phyloP scores from a whole-genome alignment of 805 yeast species.

The Spathaspora hagerdaliae region DNA sequence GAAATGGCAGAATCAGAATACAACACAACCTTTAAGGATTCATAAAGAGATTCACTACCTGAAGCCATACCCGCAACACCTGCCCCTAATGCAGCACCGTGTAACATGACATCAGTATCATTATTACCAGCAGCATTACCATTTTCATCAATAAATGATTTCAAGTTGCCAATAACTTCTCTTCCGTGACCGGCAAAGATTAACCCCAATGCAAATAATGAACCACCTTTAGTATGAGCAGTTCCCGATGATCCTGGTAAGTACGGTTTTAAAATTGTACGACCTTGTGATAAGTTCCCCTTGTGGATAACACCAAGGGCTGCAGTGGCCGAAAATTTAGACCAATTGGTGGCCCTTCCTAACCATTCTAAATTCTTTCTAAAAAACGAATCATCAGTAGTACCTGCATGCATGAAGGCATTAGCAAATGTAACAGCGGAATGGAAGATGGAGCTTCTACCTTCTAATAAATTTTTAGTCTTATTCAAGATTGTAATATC shows the following conservation, averaged over 20 bases:
- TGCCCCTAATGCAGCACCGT: constrained; percentile 92
- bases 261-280: constrained; percentile 81
- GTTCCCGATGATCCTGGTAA: constrained; percentile 79
- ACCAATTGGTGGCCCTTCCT: constrained; percentile 97
- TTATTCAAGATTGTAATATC: constrained; percentile 79
- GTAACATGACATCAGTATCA: constrained; percentile 78
- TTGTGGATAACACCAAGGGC: constrained; percentile 96
- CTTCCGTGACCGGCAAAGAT: constrained; percentile 95
- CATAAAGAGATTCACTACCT: constrained; percentile 67
- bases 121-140: constrained; percentile 63
- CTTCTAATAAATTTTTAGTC: constrained; percentile 78
- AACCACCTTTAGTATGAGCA: constrained; percentile 92
- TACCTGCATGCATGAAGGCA: constrained; percentile 94
- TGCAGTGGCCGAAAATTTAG: constrained; percentile 95
- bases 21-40: constrained; percentile 75
- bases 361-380: constrained; percentile 92
- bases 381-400: constrained; percentile 91
- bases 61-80: constrained; percentile 98
- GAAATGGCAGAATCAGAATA: constrained; percentile 90
- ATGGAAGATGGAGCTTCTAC: constrained; percentile 90
- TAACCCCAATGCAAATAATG: constrained; percentile 87
- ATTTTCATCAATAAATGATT: constrained; percentile 63
- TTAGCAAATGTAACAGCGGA: constrained; percentile 93
- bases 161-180: constrained; percentile 76
- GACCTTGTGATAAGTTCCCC: constrained; percentile 91